Conservation (phyloP, 176 grass and related monocot genomes). For the Secale cereale region DNA sequence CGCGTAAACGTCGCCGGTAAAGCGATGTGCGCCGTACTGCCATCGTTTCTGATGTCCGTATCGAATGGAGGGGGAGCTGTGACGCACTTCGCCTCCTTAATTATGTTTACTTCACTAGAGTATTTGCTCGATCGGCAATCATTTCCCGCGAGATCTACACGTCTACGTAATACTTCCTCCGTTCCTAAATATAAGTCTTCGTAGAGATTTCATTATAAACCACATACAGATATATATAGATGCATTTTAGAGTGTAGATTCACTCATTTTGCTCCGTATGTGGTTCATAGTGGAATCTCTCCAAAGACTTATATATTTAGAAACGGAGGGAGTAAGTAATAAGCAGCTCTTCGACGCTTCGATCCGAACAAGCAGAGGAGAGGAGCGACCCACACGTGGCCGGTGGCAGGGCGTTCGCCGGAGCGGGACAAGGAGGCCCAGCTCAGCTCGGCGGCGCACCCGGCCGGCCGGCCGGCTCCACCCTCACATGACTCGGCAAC, state of each 20-base stretch:
- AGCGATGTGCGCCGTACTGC: neutral
- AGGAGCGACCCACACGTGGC: slow-evolving; percentile 25
- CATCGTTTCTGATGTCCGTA: slow-evolving; percentile 16
- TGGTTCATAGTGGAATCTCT: too few species aligned
- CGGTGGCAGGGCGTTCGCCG: neutral
- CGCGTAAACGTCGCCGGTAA: neutral
- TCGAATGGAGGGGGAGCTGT: neutral
- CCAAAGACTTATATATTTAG: too few species aligned
- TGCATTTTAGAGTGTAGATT: too few species aligned
- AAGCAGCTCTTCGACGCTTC: neutral
- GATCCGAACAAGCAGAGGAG: slow-evolving; percentile 4
- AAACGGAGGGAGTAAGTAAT: too few species aligned
- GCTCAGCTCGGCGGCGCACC: neutral
- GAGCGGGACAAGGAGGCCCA: neutral
- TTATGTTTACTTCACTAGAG: neutral
- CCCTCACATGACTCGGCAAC: neutral
- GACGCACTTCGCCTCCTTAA: neutral
- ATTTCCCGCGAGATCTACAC: neutral
- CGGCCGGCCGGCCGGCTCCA: neutral
- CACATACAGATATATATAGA: too few species aligned
- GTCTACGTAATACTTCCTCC: too few species aligned
- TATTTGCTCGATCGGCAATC: neutral
- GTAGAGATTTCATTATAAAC: too few species aligned
- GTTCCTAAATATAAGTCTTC: too few species aligned
- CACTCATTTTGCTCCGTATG: too few species aligned